Evolutionary conservation across 1,284 basidiomycete genomes (phyloP).

Genomic region (Mycosarcoma mackinlayi): DNA sequence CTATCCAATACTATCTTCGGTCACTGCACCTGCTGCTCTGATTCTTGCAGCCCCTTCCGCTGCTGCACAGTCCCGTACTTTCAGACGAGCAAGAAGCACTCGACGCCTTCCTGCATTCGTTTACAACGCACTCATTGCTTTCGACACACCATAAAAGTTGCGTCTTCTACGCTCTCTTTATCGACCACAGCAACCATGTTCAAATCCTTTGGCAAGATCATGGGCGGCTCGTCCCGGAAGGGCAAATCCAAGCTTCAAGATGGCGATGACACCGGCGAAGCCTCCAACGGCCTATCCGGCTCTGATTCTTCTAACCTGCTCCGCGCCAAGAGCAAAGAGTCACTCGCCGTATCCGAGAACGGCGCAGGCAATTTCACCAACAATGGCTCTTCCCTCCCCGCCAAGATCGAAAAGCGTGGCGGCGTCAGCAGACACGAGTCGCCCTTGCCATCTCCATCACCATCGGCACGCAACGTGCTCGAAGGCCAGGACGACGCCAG

Average conservation of each 20-base stretch:
- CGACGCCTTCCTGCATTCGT: too few species aligned
- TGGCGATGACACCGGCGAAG: slow-evolving; percentile 28
- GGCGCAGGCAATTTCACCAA: slow-evolving; percentile 14
- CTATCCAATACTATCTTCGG: too few species aligned
- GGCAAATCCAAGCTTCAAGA: slow-evolving; percentile 59
- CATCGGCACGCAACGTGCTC: slow-evolving; percentile 50
- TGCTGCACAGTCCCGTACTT: too few species aligned
- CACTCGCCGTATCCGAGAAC: slow-evolving; percentile 29
- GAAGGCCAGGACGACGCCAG: slow-evolving; percentile 28
- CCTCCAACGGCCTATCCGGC: slow-evolving; percentile 30
- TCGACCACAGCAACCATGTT: slow-evolving; percentile 46
- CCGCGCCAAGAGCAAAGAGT: slow-evolving; percentile 39
- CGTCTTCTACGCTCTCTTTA: neutral
- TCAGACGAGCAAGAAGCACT: too few species aligned
- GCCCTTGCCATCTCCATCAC: slow-evolving; percentile 60
- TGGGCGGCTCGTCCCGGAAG: slow-evolving; percentile 63
- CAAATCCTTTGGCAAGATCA: slow-evolving; percentile 64
- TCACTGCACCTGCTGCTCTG: too few species aligned
- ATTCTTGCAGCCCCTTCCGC: too few species aligned
- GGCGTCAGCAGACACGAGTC: slow-evolving; percentile 62
- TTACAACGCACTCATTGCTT: neutral
- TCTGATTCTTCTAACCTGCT: slow-evolving; percentile 47
- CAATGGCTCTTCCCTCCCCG: slow-evolving; percentile 28
- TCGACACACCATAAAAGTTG: too few species aligned
- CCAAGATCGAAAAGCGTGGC: slow-evolving; percentile 62